Evolutionary conservation across 2,329 filamentous ascomycete species (phyloP).

Genomic region (Colletotrichum paranaense): DNA sequence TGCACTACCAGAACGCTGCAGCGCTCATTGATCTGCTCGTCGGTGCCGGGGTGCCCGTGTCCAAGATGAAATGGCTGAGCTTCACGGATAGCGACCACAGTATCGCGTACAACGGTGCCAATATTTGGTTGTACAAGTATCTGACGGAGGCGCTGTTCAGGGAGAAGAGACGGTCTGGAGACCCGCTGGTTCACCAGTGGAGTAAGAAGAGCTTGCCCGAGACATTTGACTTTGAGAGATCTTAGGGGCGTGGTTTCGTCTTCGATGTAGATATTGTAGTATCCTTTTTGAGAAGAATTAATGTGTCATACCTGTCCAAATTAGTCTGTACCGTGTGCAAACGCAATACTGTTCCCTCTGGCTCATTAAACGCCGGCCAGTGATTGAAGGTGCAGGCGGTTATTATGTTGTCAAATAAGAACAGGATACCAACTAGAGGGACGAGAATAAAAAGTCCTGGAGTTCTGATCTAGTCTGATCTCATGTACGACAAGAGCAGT

Average conservation of each 20-base stretch:
- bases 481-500: background rate
- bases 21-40: slow-evolving; percentile 72
- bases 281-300: background rate
- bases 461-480: background rate
- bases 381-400: too few species aligned
- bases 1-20: slow-evolving; percentile 76
- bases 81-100: slow-evolving; percentile 75
- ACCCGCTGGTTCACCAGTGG: slow-evolving; percentile 48
- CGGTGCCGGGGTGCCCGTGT: slow-evolving; percentile 65
- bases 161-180: slow-evolving; percentile 64
- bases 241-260: background rate
- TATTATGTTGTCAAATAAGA: too few species aligned
- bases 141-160: slow-evolving; percentile 69
- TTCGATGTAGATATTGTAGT: background rate
- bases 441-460: background rate
- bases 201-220: slow-evolving; percentile 38
- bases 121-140: slow-evolving; percentile 70
- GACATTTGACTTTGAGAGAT: slow-evolving; percentile 20
- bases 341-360: background rate
- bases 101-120: slow-evolving; percentile 68
- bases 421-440: too few species aligned
- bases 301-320: background rate
- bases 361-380: too few species aligned
- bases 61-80: slow-evolving; percentile 71
- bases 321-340: background rate